Evolutionary conservation across 495 filamentous ascomycete species (phyloP), one percentile per base, ranked within the genome.

Genomic region (Penicillium parvum): DNA sequence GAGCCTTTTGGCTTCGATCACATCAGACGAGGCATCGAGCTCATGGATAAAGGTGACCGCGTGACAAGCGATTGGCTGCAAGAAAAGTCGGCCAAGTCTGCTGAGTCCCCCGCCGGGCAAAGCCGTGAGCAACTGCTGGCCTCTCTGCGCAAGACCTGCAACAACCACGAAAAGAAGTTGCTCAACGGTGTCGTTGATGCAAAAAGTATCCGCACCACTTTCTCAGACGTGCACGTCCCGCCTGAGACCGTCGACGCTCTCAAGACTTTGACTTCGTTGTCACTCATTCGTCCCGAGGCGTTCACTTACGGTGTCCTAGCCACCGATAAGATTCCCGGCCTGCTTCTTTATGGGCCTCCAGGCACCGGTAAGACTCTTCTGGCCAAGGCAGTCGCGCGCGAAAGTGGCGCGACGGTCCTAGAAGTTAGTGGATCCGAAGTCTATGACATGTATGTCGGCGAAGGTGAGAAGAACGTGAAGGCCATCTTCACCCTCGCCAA

Each of bases 291-390:
- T 1, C 92, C 92, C 1, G 92, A 98, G 29, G 92, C 94, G 19
- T 98, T 98, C 63, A 83, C 82, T 11, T 98, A 98, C 58, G 92
- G 92, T 64, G 90, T 98, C 5, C 76, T 98, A 23, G 85, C 90
- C 2, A 90, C 82, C 1, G 90, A 96, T 46, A 84, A 86, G 50
- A 94, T 98, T 40, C 84, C 88, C 0, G 92, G 92, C 14, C 77
- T 91, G 18, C 75, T 98, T 0, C 74, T 98, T 2, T 98, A 98
- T 57, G 92, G 92, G 0, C 94, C 92, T 5, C 94, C 92, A 0
- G 92, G 92, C 3, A 98, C 92, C 0, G 92, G 92, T 43, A 98
- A 98, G 57, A 98, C 92, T 1, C 73, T 97, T 0, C 77, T 98
- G 11, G 92, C 91, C 5, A 96, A 94, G 71, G 92, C 92, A 1